Conservation (phyloP, 805 yeast species). For the Tetrapisispora phaffii region DNA sequence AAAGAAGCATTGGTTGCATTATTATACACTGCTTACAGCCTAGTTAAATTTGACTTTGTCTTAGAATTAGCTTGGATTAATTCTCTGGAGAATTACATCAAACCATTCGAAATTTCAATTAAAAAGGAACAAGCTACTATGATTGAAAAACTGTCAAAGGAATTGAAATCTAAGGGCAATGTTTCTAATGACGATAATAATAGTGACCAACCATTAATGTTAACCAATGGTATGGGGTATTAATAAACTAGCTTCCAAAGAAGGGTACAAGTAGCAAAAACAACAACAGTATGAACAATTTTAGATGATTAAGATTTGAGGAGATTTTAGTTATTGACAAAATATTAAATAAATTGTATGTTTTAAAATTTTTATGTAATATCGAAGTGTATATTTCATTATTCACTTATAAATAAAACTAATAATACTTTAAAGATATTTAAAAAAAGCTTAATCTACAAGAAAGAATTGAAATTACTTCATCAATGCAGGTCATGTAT, state of each 20-base stretch:
- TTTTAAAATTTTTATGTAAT: slow-evolving; percentile 1
- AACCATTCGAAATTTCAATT: slow-evolving; percentile 83
- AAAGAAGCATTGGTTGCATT: slow-evolving; percentile 90
- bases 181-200: slow-evolving; percentile 40
- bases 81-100: slow-evolving; percentile 70
- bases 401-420: neutral
- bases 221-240: slow-evolving; percentile 23
- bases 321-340: neutral
- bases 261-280: neutral
- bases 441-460: neutral
- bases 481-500: slow-evolving; percentile 1
- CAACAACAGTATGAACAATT: neutral
- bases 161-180: slow-evolving; percentile 52
- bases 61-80: slow-evolving; percentile 88
- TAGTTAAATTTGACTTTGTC: slow-evolving; percentile 73
- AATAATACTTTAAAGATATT: neutral
- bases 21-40: slow-evolving; percentile 74
- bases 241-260: slow-evolving; percentile 3
- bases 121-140: slow-evolving; percentile 68
- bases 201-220: slow-evolving; percentile 63
- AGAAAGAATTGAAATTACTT: neutral
- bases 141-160: slow-evolving; percentile 55
- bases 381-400: slow-evolving; percentile 1
- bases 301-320: neutral
- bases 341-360: neutral